phyloP scores from a whole-genome alignment of 345 rosid genomes.

The Punica granatum region DNA sequence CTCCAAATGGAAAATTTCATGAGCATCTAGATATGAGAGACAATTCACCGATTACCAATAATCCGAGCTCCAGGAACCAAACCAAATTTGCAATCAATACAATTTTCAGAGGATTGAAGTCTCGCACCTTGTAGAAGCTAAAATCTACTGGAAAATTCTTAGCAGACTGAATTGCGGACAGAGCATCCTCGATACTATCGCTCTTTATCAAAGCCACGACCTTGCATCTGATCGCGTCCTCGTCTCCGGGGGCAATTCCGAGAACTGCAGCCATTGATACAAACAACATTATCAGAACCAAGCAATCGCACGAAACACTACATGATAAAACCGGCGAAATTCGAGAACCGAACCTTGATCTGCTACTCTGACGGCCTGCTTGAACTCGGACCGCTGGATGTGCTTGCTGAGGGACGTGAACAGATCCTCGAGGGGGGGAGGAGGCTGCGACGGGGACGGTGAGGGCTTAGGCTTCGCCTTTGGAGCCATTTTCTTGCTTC shows the following conservation, averaged over 20 bases:
- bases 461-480: constrained; percentile 49
- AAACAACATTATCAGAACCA: background rate
- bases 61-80: background rate
- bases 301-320: background rate
- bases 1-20: too few relatives aligned
- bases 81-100: background rate
- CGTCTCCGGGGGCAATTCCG: constrained; percentile 58
- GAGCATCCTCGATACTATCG: constrained; percentile 64
- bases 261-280: constrained; percentile 38
- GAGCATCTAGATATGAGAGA: too few relatives aligned
- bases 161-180: constrained; percentile 45
- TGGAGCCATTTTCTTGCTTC: constrained; percentile 53
- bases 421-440: constrained; percentile 74
- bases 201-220: constrained; percentile 66
- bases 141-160: constrained; percentile 44
- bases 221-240: constrained; percentile 84
- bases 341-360: constrained; percentile 51
- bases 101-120: background rate
- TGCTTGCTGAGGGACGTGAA: constrained; percentile 57
- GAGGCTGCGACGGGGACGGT: constrained; percentile 44
- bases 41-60: background rate
- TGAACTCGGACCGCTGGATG: constrained; percentile 49
- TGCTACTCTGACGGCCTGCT: constrained; percentile 56
- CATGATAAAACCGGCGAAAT: background rate
- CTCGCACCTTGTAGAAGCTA: constrained; percentile 49